Evolutionary conservation across 169 alveolate species (phyloP).

Genomic region (Miamiensis avidus): DNA sequence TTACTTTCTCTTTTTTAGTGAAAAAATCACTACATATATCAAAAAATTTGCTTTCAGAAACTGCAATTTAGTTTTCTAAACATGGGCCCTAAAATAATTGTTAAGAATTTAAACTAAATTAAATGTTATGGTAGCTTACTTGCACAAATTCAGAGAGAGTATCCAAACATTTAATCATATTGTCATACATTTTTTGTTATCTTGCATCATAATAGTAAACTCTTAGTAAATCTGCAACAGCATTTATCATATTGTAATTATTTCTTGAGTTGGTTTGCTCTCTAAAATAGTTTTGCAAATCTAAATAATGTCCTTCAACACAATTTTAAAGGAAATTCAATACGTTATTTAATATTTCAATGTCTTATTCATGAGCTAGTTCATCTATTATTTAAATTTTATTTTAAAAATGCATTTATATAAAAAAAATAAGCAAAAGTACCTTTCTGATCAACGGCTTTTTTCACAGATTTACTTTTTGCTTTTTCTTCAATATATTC

Average conservation of each 20-base stretch:
- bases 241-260: conserved; percentile 63
- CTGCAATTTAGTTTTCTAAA: conserved; percentile 62
- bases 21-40: conserved; percentile 63
- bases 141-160: conserved; percentile 65
- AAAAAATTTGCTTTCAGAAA: conserved; percentile 62
- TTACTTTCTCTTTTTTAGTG: conserved; percentile 10
- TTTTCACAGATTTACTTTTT: conserved; percentile 8
- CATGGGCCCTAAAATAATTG: conserved; percentile 81
- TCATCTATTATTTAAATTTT: conserved; percentile 16
- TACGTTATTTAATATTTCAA: conserved; percentile 40
- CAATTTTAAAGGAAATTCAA: conserved; percentile 59
- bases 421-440: too few species aligned
- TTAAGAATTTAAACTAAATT: too few species aligned
- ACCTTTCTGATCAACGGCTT: not conserved
- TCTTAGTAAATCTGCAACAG: conserved; percentile 59
- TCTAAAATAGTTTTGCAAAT: conserved; percentile 60
- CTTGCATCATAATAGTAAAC: conserved; percentile 57
- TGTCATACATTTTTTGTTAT: conserved; percentile 55
- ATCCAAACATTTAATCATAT: conserved; percentile 65
- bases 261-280: conserved; percentile 64
- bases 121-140: too few species aligned
- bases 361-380: conserved; percentile 1
- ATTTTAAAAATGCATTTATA: conserved; percentile 3
- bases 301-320: conserved; percentile 61
- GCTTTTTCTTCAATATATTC: conserved; percentile 15